A percentile compares a stretch with the other conserved stretches of the same genome.
Conservation (phyloP, 2,329 filamentous ascomycete species). For the Bipolaris cookei region DNA sequence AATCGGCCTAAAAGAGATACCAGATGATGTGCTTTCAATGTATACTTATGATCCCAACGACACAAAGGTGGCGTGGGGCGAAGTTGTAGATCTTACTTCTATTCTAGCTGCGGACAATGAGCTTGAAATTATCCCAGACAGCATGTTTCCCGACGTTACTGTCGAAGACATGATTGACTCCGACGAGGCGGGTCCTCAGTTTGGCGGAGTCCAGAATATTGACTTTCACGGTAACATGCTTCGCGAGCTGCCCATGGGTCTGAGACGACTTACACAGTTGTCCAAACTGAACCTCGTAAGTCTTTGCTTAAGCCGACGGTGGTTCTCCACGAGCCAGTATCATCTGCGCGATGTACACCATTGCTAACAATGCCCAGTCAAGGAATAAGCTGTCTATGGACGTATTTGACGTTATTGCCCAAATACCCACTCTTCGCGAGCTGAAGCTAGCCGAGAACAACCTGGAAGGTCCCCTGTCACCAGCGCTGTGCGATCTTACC, state of each 20-base stretch:
- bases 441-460: constrained; percentile 70
- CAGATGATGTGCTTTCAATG: constrained; percentile 85
- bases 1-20: constrained; percentile 79
- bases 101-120: constrained; percentile 92
- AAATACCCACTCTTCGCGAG: constrained; percentile 76
- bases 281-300: constrained; percentile 82
- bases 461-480: constrained; percentile 57
- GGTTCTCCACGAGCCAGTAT: background rate
- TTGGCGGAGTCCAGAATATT: constrained; percentile 78
- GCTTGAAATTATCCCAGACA: constrained; percentile 73
- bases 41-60: constrained; percentile 76
- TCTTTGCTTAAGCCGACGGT: background rate
- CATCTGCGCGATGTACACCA: background rate
- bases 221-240: constrained; percentile 88
- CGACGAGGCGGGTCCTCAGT: constrained; percentile 73
- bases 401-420: constrained; percentile 73
- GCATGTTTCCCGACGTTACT: constrained; percentile 76
- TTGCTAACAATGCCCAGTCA: constrained; percentile 59
- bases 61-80: constrained; percentile 77
- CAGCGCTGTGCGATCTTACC: constrained; percentile 66
- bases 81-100: constrained; percentile 84
- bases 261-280: constrained; percentile 74
- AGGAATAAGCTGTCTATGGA: constrained; percentile 80
- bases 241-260: constrained; percentile 72
- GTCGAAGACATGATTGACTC: constrained; percentile 63